These are phyloP conservation scores for Paraurostyla sp. DNA, from an alignment of 73 alveolate genomes.

Conservation along the genomic window DNA sequence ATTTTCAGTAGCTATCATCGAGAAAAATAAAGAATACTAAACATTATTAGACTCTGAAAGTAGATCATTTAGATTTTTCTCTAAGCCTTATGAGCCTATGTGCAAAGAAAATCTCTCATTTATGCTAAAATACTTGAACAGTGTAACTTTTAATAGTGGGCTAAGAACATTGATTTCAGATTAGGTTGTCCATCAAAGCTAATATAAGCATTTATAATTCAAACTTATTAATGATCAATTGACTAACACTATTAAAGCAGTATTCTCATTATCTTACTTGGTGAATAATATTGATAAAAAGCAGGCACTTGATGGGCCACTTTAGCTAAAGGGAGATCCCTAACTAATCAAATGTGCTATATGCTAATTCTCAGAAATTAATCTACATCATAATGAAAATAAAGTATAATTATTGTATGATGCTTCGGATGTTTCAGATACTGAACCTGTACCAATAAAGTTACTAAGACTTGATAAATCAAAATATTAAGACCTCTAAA, in stretches of 20 bases:
- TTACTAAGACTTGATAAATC: background rate
- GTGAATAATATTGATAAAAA: background rate
- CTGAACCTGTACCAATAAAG: background rate
- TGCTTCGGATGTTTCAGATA: background rate
- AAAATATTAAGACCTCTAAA: background rate
- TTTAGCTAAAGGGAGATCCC: background rate
- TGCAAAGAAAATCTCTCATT: conserved; percentile 60
- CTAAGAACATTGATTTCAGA: background rate
- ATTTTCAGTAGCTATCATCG: conserved; percentile 44
- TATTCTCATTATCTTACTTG: background rate
- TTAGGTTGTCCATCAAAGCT: background rate
- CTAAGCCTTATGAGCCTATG: conserved; percentile 52
- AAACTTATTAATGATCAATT: background rate
- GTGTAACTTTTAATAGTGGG: conserved; percentile 2
- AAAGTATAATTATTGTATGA: background rate
- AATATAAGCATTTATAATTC: conserved; percentile 40
- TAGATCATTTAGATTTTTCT: background rate
- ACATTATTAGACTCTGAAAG: background rate
- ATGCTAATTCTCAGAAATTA: background rate
- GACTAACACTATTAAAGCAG: too few relatives aligned
- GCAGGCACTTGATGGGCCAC: background rate
- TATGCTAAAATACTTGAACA: background rate
- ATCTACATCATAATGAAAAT: background rate
- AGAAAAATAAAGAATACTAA: background rate
- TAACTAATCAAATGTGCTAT: conserved; percentile 1